Evolutionary conservation across 2,329 filamentous ascomycete species (phyloP).

Genomic region (Cladorrhinum sp.): DNA sequence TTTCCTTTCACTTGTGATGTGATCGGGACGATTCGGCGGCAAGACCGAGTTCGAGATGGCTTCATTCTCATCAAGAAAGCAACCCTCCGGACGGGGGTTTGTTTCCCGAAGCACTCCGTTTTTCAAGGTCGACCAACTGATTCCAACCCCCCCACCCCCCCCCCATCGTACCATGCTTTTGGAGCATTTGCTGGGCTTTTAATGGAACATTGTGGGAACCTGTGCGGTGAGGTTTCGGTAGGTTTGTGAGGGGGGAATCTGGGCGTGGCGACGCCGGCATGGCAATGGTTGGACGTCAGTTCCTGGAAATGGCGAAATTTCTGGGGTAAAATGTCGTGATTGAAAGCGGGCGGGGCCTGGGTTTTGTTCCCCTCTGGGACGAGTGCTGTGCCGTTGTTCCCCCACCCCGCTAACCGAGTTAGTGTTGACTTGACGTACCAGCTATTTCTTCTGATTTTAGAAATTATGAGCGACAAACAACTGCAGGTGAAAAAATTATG

Average conservation of each 20-base stretch:
- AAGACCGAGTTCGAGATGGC: neutral
- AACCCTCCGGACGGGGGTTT: neutral
- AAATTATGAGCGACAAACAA: neutral
- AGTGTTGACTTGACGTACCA: neutral
- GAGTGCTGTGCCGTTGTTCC: slow-evolving; percentile 1
- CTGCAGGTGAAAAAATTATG: neutral
- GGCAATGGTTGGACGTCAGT: slow-evolving; percentile 16
- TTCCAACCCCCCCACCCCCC: neutral
- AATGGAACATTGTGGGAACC: slow-evolving; percentile 1
- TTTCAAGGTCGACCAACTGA: neutral
- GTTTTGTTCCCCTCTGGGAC: slow-evolving; percentile 15
- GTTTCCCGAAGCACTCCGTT: neutral
- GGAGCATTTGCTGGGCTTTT: neutral
- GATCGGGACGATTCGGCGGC: neutral
- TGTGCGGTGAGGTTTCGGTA: slow-evolving; percentile 14
- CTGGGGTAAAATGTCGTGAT: slow-evolving; percentile 23
- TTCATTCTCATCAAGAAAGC: neutral
- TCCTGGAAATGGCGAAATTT: slow-evolving; percentile 22
- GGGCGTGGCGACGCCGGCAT: neutral
- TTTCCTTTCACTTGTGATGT: neutral
- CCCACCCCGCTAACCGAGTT: slow-evolving; percentile 17
- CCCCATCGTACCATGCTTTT: neutral
- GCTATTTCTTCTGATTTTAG: neutral
- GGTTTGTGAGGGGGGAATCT: neutral
- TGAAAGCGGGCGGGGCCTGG: slow-evolving; percentile 14